These are phyloP conservation scores for Erythrophleum fordii DNA, from an alignment of 306 rosid species.

Conservation along the genomic window DNA sequence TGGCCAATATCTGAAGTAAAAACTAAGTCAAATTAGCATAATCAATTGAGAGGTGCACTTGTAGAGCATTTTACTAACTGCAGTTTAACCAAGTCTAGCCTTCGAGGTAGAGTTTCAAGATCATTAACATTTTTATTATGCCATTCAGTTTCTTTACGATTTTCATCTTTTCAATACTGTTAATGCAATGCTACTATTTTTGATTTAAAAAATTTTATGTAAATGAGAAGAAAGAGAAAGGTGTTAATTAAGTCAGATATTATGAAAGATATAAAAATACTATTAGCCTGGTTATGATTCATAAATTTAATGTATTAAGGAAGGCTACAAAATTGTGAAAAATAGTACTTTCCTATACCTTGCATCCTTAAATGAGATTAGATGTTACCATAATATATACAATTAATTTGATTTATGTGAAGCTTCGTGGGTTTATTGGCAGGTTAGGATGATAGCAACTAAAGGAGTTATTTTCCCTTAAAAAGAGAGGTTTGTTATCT, in stretches of 20 bases:
- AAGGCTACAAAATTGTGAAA: no score
- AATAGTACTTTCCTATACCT: no score
- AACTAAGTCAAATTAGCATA: slow-evolving; percentile 58
- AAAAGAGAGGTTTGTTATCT: slow-evolving; percentile 32
- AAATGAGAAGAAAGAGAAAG: no score
- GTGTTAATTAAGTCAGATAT: no score
- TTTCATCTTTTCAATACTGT: background rate
- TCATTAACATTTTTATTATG: background rate
- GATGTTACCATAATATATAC: slow-evolving; percentile 22
- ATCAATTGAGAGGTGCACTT: slow-evolving; percentile 76
- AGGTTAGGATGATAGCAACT: slow-evolving; percentile 55
- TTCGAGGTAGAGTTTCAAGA: slow-evolving; percentile 59
- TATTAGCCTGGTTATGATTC: no score
- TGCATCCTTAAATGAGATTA: slow-evolving; percentile 32
- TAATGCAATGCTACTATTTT: slow-evolving; percentile 7
- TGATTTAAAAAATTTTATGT: background rate
- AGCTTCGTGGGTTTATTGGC: slow-evolving; percentile 59
- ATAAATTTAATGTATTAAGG: no score
- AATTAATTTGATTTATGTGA: slow-evolving; percentile 48
- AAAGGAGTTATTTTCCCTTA: slow-evolving; percentile 53
- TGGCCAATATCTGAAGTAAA: slow-evolving; percentile 69
- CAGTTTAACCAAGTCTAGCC: slow-evolving; percentile 77
- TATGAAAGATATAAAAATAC: no score
- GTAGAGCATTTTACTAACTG: slow-evolving; percentile 83
- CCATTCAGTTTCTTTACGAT: background rate